Evolutionary conservation across 495 filamentous ascomycete species (phyloP).

Genomic region (Annulohypoxylon stygium): DNA sequence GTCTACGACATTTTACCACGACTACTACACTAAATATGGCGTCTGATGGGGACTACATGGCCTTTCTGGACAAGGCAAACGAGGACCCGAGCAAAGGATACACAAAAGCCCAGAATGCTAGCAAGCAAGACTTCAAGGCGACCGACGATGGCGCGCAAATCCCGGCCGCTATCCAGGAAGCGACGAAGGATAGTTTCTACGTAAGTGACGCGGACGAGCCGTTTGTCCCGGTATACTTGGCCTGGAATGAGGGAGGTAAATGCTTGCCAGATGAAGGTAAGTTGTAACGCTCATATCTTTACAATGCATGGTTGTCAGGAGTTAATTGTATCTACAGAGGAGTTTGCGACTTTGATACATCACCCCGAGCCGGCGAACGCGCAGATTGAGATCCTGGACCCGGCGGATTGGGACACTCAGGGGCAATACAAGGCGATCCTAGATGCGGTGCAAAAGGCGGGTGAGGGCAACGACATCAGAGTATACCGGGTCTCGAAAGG

Average conservation of each 20-base stretch:
- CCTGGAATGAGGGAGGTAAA: constrained; percentile 67
- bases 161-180: constrained; percentile 67
- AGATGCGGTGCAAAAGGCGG: constrained; percentile 68
- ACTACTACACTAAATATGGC: constrained; percentile 65
- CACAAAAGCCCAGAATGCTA: constrained; percentile 41
- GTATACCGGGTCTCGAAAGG: constrained; percentile 77
- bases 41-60: constrained; percentile 82
- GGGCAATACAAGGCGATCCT: constrained; percentile 71
- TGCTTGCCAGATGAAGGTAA: constrained; percentile 73
- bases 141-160: constrained; percentile 65
- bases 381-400: constrained; percentile 65
- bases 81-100: constrained; percentile 68
- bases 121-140: constrained; percentile 60
- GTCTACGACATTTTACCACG: constrained; percentile 38
- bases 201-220: constrained; percentile 86
- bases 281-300: constrained; percentile 36
- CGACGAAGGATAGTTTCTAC: constrained; percentile 72
- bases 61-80: constrained; percentile 89
- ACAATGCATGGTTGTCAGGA: not conserved
- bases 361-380: constrained; percentile 62
- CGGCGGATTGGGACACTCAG: constrained; percentile 71
- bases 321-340: constrained; percentile 55
- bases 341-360: constrained; percentile 69
- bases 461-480: constrained; percentile 72
- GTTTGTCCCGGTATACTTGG: constrained; percentile 79